A percentile compares a stretch with the other conserved stretches of the same genome.
Evolutionary conservation across 148 eudicot species (phyloP).

Genomic region (Rhododendron ovatum): DNA sequence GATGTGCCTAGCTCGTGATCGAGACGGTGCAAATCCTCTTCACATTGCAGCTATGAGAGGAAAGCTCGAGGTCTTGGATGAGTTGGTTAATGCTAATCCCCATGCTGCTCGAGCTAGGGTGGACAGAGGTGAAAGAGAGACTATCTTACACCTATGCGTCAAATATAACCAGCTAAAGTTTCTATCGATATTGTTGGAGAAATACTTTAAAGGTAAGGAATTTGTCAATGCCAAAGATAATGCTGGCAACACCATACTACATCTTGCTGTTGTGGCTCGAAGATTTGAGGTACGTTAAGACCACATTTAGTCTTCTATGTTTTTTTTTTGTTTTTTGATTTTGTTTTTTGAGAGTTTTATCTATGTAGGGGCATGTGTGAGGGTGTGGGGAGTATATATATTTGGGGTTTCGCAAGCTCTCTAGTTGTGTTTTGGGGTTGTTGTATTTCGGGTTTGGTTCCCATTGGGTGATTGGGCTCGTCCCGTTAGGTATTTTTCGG

Average conservation of each 20-base stretch:
- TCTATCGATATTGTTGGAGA: not conserved
- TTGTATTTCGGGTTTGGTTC: too few relatives aligned
- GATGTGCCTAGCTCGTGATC: not conserved
- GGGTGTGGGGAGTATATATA: too few relatives aligned
- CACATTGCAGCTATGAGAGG: not conserved
- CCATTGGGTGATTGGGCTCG: too few relatives aligned
- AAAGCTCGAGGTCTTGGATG: not conserved
- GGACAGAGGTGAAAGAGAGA: not conserved
- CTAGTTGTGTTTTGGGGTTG: too few relatives aligned
- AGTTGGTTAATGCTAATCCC: not conserved
- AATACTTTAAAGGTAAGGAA: not conserved
- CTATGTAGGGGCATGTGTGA: too few relatives aligned
- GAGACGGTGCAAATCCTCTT: not conserved
- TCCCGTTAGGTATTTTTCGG: too few relatives aligned
- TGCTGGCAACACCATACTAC: not conserved
- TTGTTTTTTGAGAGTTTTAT: too few relatives aligned
- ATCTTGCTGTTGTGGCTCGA: conserved; percentile 3
- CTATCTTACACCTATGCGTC: not conserved
- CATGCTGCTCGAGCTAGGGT: not conserved
- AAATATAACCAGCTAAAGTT: not conserved
- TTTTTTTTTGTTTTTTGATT: too few relatives aligned
- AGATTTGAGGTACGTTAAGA: conserved; percentile 13
- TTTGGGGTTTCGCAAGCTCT: not conserved
- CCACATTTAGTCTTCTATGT: not conserved
- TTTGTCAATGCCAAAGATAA: not conserved